A percentile compares a stretch with the other conserved stretches of the same genome.
Evolutionary conservation across 2,329 filamentous ascomycete species (phyloP).

Genomic region (Microascus cirrosus): DNA sequence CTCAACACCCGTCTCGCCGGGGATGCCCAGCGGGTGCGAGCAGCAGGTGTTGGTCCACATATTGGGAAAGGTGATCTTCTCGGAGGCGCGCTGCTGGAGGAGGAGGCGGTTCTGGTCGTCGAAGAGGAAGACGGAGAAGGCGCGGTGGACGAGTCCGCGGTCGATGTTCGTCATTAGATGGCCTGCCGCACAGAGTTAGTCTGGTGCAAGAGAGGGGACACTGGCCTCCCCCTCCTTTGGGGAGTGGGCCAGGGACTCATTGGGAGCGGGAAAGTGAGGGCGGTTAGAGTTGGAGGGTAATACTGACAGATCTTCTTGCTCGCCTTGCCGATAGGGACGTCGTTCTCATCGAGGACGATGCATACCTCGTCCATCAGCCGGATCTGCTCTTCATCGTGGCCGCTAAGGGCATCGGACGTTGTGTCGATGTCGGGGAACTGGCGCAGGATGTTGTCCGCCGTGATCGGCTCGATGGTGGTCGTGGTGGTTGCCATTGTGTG

Average conservation of each 20-base stretch:
- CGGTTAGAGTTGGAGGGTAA: not conserved
- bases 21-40: slow-evolving; percentile 87
- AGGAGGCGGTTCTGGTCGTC: slow-evolving; percentile 86
- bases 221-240: not conserved
- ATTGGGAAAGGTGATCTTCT: slow-evolving; percentile 98
- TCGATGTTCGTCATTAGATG: slow-evolving; percentile 99
- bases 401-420: slow-evolving; percentile 63
- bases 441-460: slow-evolving; percentile 73
- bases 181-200: slow-evolving; percentile 38
- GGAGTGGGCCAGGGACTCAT: not conserved
- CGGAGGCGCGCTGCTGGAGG: slow-evolving; percentile 84
- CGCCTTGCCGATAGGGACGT: slow-evolving; percentile 85
- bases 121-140: slow-evolving; percentile 97
- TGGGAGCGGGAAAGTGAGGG: not conserved
- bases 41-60: slow-evolving; percentile 99
- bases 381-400: slow-evolving; percentile 96
- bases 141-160: slow-evolving; percentile 87
- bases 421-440: slow-evolving; percentile 79
- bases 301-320: slow-evolving; percentile 93
- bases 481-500: not conserved
- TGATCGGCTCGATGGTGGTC: slow-evolving; percentile 47
- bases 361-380: slow-evolving; percentile 98
- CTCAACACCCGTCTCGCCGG: slow-evolving; percentile 78
- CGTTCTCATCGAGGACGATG: slow-evolving; percentile 89
- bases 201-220: slow-evolving; percentile 1